Evolutionary conservation across 75 land plant species (phyloP).

Genomic region (Cupressus sempervirens): DNA sequence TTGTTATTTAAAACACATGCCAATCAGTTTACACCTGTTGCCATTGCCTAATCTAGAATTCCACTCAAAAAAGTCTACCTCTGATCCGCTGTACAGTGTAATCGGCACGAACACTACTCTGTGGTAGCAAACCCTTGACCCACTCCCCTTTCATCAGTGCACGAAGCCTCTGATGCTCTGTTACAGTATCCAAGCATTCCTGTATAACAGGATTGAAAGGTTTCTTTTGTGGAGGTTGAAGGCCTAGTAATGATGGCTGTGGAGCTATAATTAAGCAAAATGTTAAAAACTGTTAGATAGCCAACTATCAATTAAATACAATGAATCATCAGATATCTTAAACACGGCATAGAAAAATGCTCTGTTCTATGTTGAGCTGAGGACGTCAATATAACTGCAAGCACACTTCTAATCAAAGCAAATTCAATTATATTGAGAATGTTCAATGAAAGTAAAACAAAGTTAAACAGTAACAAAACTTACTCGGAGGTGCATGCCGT

Average conservation of each 20-base stretch:
- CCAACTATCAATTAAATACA: neutral
- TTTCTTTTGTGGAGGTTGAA: constrained; percentile 47
- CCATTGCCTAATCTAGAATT: neutral
- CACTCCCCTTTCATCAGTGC: constrained; percentile 95
- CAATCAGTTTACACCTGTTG: neutral
- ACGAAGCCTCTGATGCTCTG: constrained; percentile 91
- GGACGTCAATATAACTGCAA: neutral
- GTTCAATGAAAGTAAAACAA: neutral
- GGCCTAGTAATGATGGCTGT: constrained; percentile 43
- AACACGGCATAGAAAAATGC: neutral
- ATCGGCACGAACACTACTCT: constrained; percentile 79
- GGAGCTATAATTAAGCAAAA: constrained; percentile 41
- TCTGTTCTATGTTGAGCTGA: neutral
- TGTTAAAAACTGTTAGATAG: neutral
- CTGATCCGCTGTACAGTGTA: constrained; percentile 78
- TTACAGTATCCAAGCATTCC: constrained; percentile 89
- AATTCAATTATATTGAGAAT: neutral
- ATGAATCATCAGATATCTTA: neutral
- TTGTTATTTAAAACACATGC: neutral
- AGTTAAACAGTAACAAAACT: constrained; percentile 6
- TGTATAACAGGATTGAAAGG: constrained; percentile 63
- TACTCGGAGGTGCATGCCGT: constrained; percentile 63
- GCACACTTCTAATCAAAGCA: neutral
- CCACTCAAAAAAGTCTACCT: constrained; percentile 36
- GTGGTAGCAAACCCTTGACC: constrained; percentile 89